Conservation (phyloP, 164 flowering plant species). For the Brasenia schreberi region DNA sequence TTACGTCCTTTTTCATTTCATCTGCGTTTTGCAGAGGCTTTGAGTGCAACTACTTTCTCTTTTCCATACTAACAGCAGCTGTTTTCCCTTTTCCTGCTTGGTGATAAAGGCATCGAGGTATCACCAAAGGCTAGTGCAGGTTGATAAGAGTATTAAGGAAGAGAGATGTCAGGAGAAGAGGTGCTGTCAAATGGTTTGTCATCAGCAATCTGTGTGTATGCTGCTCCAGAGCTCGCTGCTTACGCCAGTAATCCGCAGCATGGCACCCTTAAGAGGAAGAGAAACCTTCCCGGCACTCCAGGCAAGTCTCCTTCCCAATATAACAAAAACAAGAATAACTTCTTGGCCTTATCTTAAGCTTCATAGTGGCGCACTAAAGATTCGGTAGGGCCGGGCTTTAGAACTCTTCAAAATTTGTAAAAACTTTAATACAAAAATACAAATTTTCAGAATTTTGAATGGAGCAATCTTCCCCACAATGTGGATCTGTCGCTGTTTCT, state of each 20-base stretch:
- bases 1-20: too few relatives aligned
- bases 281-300: constrained; percentile 2
- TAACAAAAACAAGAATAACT: not conserved
- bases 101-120: too few relatives aligned
- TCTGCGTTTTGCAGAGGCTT: too few relatives aligned
- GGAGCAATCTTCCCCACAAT: too few relatives aligned
- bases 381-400: too few relatives aligned
- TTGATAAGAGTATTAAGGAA: too few relatives aligned
- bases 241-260: not conserved
- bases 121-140: too few relatives aligned
- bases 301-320: not conserved
- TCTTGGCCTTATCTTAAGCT: not conserved
- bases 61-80: too few relatives aligned
- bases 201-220: not conserved
- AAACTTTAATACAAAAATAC: too few relatives aligned
- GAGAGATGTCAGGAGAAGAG: not conserved
- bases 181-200: not conserved
- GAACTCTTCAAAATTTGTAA: not conserved
- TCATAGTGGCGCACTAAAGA: not conserved
- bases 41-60: too few relatives aligned
- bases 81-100: too few relatives aligned
- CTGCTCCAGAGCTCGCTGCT: not conserved
- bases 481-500: not conserved
- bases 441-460: too few relatives aligned
- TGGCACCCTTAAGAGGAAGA: not conserved